Evolutionary conservation across 208 protist species (phyloP).

Genomic region (Leishmania guyanensis): DNA sequence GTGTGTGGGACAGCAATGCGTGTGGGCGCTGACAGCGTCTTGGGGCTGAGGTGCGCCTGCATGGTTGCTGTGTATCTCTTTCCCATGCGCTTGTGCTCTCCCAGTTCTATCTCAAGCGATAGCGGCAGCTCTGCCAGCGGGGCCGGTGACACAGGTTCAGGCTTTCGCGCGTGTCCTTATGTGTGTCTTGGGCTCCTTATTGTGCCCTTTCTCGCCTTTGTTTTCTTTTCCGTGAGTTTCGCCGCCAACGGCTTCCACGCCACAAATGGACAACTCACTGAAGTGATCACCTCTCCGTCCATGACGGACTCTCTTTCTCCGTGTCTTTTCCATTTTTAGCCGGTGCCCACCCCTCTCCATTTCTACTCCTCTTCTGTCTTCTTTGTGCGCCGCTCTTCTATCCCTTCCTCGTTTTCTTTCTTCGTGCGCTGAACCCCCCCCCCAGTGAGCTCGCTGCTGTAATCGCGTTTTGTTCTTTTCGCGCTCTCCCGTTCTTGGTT

Average conservation of each 20-base stretch:
- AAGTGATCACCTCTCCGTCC: neutral
- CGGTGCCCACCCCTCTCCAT: neutral
- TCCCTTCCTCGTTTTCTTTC: neutral
- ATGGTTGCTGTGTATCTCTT: neutral
- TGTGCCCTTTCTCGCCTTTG: neutral
- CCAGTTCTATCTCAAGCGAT: constrained; percentile 2
- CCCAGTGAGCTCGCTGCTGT: neutral
- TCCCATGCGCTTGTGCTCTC: neutral
- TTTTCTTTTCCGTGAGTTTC: neutral
- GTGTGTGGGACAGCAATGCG: neutral
- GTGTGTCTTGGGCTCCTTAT: neutral
- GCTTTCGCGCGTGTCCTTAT: neutral
- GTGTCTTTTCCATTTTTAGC: neutral
- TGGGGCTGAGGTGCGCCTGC: neutral
- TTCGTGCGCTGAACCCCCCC: neutral
- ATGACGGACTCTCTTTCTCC: neutral
- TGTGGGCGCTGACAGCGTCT: neutral
- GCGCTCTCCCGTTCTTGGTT: neutral
- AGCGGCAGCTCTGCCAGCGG: neutral
- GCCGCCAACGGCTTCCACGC: neutral
- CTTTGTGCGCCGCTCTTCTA: neutral
- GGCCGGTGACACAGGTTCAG: neutral
- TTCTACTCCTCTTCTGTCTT: neutral
- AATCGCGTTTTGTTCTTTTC: neutral
- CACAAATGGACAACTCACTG: neutral